Base-by-base conservation (phyloP, 1,139 yeast genomes). In the Yamadazyma triangularis region DNA sequence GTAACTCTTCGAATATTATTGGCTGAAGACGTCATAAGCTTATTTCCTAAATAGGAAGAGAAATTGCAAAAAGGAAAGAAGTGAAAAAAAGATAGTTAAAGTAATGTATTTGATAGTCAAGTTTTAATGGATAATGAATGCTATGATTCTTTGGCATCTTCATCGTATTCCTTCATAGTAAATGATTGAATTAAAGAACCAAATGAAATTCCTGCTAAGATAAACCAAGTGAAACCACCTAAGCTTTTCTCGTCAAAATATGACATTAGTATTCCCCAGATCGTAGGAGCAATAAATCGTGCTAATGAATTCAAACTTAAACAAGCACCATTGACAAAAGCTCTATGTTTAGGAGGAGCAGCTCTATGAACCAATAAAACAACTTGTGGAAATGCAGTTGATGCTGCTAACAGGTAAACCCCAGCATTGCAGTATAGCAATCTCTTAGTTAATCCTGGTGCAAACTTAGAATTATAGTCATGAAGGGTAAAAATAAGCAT, bases 251-350 rank as follows among this genome's bases (percentile, higher is more conserved):
- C 49, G 40, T 73, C 72, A 15, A 70, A 66, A 39, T 57, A 57
- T 2, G 79, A 60, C 70, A 77, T 75, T 25, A 78, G 44, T 31
- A 53, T 56, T 8, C 85, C 85, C 79, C 81, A 77, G 2, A 62
- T 24, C 12, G 77, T 50, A 0, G 86, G 86, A 3, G 79, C 84
- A 1, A 73, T 27, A 33, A 73, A 77, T 38, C 85, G 53, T 0
- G 83, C 79, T 24, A 71, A 53, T 1, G 84, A 69, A 13, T 71
- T 59, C 28, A 72, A 60, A 35, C 74, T 66, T 44, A 73, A 55
- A 2, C 75, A 61, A 9, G 67, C 53, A 11, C 77, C 75, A 47
- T 73, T 73, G 24, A 73, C 60, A 37, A 70, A 63, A 0, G 77
- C 76, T 32, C 78, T 53, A 45, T 73, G 70, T 38, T 61, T 54